These are phyloP conservation scores for Penicillium argentinense DNA, from an alignment of 495 filamentous ascomycete genomes.

Conservation along the genomic window DNA sequence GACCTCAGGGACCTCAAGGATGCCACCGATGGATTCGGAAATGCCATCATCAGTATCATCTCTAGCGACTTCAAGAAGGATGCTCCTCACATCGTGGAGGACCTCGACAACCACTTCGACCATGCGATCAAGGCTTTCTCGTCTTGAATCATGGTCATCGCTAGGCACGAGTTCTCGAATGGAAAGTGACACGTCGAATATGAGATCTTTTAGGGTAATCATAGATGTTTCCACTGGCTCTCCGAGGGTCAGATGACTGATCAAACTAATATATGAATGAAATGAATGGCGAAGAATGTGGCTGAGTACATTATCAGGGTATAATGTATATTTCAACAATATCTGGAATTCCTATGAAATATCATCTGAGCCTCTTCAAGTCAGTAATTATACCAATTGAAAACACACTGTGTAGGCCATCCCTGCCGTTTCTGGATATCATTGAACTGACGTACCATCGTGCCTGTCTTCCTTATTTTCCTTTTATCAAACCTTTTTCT, in stretches of 20 bases:
- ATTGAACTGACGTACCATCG: too few species aligned
- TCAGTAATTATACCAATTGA: too few species aligned
- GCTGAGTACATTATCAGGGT: not conserved
- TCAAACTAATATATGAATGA: not conserved
- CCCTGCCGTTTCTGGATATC: too few species aligned
- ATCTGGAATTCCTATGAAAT: too few species aligned
- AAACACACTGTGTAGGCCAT: too few species aligned
- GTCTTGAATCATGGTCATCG: not conserved
- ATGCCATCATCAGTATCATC: slow-evolving; percentile 1
- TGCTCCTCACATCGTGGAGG: not conserved
- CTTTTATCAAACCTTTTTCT: too few species aligned
- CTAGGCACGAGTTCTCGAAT: not conserved
- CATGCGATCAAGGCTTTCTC: slow-evolving; percentile 6
- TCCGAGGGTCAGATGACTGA: not conserved
- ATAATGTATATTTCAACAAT: not conserved
- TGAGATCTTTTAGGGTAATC: too few species aligned
- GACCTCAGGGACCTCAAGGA: slow-evolving; percentile 3
- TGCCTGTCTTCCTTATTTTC: too few species aligned
- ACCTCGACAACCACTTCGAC: slow-evolving; percentile 1
- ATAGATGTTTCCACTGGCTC: too few species aligned
- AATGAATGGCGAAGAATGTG: not conserved
- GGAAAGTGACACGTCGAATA: too few species aligned
- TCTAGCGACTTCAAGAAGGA: not conserved
- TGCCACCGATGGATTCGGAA: slow-evolving; percentile 1
- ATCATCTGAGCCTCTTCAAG: too few species aligned